Conservation (phyloP, 768 basidiomycete species). For the Xerocomellus amylosporus region DNA sequence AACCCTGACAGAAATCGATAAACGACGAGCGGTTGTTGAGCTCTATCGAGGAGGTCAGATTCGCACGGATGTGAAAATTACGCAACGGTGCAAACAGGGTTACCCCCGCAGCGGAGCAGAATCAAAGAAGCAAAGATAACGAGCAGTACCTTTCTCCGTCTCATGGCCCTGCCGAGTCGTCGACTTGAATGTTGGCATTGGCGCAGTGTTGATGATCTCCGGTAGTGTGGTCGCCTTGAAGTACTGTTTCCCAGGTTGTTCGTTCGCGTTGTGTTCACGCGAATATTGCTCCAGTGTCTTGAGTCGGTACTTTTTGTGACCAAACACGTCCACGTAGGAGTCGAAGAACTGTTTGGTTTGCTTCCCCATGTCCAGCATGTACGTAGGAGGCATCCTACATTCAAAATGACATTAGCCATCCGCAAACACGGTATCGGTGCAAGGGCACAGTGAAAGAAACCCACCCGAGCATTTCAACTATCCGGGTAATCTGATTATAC, state of each 20-base stretch:
- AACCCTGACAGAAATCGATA: constrained; percentile 95
- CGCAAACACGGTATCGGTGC: background rate
- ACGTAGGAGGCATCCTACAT: constrained; percentile 77
- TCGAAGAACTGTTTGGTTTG: constrained; percentile 95
- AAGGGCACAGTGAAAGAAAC: constrained; percentile 36
- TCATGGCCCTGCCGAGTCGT: constrained; percentile 70
- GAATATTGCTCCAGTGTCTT: constrained; percentile 96
- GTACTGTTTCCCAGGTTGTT: constrained; percentile 98
- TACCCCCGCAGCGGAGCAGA: background rate
- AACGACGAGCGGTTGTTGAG: constrained; percentile 92
- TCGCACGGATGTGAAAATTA: constrained; percentile 12
- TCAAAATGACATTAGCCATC: background rate
- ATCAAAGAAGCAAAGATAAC: background rate
- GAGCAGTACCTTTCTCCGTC: constrained; percentile 77
- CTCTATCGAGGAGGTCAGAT: constrained; percentile 49
- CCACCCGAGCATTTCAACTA: constrained; percentile 98
- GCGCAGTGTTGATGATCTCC: constrained; percentile 94
- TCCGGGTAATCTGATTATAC: constrained; percentile 96
- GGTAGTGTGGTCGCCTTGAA: constrained; percentile 92
- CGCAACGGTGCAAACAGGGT: constrained; percentile 1
- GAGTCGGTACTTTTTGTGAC: constrained; percentile 80
- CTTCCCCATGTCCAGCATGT: constrained; percentile 96
- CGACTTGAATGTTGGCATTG: constrained; percentile 84
- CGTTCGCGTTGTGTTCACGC: constrained; percentile 89
- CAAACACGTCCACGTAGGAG: constrained; percentile 64